These are phyloP conservation scores for Tinospora cordifolia DNA, from an alignment of 164 flowering plant genomes.

Conservation along the genomic window DNA sequence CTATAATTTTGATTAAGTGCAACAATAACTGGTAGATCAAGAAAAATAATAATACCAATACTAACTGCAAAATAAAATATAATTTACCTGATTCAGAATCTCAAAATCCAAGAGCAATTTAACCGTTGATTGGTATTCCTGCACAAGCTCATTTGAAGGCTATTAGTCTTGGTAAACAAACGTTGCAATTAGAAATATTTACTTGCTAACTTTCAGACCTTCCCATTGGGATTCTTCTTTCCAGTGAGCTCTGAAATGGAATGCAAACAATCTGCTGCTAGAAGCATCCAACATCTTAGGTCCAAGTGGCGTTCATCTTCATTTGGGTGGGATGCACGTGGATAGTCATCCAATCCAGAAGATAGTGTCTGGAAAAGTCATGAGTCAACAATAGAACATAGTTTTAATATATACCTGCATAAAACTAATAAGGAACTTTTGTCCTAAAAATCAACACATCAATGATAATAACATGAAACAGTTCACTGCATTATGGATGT, in stretches of 20 bases:
- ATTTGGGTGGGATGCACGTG: slow-evolving; percentile 94
- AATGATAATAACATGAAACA: background rate
- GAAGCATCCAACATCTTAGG: slow-evolving; percentile 97
- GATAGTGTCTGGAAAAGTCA: slow-evolving; percentile 53
- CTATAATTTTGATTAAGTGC: background rate
- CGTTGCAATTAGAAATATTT: background rate
- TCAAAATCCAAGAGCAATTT: slow-evolving; percentile 68
- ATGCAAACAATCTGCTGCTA: slow-evolving; percentile 81
- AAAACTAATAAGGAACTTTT: background rate
- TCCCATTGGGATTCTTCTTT: slow-evolving; percentile 27
- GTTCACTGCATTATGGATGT: no score
- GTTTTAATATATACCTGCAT: background rate
- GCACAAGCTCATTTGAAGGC: slow-evolving; percentile 23
- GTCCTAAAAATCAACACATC: background rate
- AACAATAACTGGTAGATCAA: background rate
- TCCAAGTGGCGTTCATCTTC: slow-evolving; percentile 93
- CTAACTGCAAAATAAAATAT: background rate
- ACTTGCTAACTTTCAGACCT: slow-evolving; percentile 36
- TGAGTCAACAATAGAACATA: background rate
- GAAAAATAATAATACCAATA: background rate
- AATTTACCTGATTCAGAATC: slow-evolving; percentile 61
- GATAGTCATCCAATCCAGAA: slow-evolving; percentile 96
- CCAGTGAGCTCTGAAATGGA: slow-evolving; percentile 49
- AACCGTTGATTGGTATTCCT: slow-evolving; percentile 59
- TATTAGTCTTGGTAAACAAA: background rate